Evolutionary conservation across 495 filamentous ascomycete species (phyloP).

Genomic region (Letharia columbiana): DNA sequence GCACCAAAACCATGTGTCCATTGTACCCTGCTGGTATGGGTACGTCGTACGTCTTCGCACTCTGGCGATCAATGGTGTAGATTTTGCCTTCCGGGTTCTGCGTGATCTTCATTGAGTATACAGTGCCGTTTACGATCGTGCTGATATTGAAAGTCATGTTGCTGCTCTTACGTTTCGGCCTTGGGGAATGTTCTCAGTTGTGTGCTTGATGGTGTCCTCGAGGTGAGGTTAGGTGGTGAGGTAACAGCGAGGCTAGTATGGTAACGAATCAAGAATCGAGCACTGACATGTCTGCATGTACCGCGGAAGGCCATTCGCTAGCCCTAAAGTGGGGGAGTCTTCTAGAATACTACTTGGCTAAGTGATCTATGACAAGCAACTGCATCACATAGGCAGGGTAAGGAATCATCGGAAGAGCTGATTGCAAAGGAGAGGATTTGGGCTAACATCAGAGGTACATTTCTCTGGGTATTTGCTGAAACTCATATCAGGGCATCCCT

Average conservation of each 20-base stretch:
- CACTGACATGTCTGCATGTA: neutral
- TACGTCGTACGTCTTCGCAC: neutral
- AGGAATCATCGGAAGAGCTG: neutral
- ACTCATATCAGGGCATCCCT: neutral
- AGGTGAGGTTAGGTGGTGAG: neutral
- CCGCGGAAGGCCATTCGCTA: neutral
- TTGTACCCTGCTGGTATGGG: neutral
- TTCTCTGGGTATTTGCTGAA: neutral
- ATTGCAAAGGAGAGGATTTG: neutral
- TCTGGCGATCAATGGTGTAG: neutral
- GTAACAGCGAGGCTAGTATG: neutral
- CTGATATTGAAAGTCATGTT: neutral
- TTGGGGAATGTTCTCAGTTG: neutral
- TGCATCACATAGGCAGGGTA: neutral
- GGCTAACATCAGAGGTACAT: neutral
- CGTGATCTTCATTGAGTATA: neutral
- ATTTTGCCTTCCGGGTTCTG: neutral
- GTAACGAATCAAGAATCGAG: neutral
- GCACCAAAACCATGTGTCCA: neutral
- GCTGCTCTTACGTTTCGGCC: neutral
- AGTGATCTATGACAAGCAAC: neutral
- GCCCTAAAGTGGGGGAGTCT: neutral
- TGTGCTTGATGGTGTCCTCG: neutral
- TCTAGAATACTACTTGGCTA: neutral
- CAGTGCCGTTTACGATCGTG: neutral